phyloP scores from a whole-genome alignment of 441 rosid genomes.

The Melastoma candidum region DNA sequence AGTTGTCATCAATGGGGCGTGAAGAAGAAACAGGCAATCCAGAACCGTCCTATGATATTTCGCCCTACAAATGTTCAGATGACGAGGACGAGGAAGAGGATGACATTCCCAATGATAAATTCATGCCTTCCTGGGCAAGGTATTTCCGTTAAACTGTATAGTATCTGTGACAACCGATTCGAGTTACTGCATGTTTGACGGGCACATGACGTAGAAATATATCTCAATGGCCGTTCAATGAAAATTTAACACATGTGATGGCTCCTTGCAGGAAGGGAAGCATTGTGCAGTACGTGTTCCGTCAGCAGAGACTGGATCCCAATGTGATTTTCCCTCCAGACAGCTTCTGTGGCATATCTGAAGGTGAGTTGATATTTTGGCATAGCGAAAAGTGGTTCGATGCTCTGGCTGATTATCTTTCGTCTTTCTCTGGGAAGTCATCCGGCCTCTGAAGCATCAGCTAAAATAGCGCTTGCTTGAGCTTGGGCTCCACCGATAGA shows the following conservation, averaged over 20 bases:
- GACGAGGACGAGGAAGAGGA: constrained; percentile 75
- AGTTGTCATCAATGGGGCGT: too few relatives aligned
- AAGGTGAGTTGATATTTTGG: constrained; percentile 30
- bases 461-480: constrained; percentile 3
- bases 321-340: constrained; percentile 31
- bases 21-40: constrained; percentile 4
- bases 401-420: neutral
- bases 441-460: constrained; percentile 48
- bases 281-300: constrained; percentile 27
- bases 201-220: too few relatives aligned
- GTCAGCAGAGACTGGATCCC: constrained; percentile 47
- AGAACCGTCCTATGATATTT: constrained; percentile 75
- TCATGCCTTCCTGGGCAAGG: constrained; percentile 89
- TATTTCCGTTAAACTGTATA: constrained; percentile 12
- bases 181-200: too few relatives aligned
- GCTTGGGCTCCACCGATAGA: too few relatives aligned
- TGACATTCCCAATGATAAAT: constrained; percentile 36
- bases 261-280: constrained; percentile 43
- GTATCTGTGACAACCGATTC: neutral
- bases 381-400: neutral
- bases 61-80: constrained; percentile 89
- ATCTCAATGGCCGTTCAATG: too few relatives aligned
- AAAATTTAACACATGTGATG: neutral
- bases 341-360: constrained; percentile 36
- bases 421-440: constrained; percentile 29